Conservation (phyloP, 257 asterid species). For the Solanum pinnatisectum region DNA sequence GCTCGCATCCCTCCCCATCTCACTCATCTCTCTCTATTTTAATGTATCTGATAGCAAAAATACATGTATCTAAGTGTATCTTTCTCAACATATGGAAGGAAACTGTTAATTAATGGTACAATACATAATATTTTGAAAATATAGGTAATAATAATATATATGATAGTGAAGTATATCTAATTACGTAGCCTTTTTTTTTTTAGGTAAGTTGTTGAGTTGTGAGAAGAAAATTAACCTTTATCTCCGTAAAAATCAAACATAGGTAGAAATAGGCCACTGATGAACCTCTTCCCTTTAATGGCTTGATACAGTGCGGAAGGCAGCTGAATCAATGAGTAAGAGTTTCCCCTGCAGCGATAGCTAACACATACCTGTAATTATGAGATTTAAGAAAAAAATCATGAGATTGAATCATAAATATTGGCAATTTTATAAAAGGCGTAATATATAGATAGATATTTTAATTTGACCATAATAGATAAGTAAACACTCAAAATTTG, state of each 20-base stretch:
- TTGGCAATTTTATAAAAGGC: background rate
- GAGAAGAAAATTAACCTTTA: conserved; percentile 20
- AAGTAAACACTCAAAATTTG: background rate
- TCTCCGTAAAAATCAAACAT: conserved; percentile 56
- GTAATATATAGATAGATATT: too few relatives aligned
- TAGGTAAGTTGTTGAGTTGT: too few relatives aligned
- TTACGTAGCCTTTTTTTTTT: too few relatives aligned
- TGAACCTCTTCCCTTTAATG: conserved; percentile 26
- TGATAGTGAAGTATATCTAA: too few relatives aligned
- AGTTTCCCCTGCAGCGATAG: conserved; percentile 21
- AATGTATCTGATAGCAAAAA: too few relatives aligned
- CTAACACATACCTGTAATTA: conserved; percentile 32
- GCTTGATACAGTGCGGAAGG: conserved; percentile 44
- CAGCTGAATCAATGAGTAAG: conserved; percentile 41
- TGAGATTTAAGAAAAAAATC: background rate
- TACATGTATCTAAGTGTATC: too few relatives aligned
- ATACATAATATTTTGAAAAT: too few relatives aligned
- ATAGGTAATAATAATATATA: too few relatives aligned
- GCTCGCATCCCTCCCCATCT: too few relatives aligned
- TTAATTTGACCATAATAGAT: background rate
- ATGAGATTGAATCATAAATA: background rate
- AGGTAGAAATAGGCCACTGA: conserved; percentile 23
- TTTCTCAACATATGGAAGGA: too few relatives aligned
- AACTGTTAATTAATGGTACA: too few relatives aligned
- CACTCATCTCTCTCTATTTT: too few relatives aligned